Conservation (phyloP, 2,329 filamentous ascomycete species). For the Rhytidhysteron rufulum region DNA sequence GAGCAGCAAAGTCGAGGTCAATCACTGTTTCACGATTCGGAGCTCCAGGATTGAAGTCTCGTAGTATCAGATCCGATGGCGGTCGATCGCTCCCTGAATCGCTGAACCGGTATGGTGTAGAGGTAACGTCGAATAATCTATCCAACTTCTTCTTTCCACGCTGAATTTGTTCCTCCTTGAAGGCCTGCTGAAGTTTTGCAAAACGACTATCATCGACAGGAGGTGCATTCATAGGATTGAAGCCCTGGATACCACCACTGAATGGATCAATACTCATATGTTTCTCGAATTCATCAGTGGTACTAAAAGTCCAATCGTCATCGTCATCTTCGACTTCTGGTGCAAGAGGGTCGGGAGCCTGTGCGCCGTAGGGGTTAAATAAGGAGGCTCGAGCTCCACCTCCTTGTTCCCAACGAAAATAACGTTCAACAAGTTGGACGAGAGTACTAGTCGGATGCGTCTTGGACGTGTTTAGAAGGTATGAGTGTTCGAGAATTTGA, state of each 20-base stretch:
- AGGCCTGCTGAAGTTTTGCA: conserved; percentile 43
- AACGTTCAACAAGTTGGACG: conserved; percentile 64
- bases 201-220: conserved; percentile 26
- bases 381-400: conserved; percentile 67
- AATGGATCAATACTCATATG: conserved; percentile 45
- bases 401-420: conserved; percentile 70
- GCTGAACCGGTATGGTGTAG: conserved; percentile 57
- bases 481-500: conserved; percentile 65
- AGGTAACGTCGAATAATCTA: conserved; percentile 54
- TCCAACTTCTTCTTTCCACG: conserved; percentile 55
- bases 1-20: conserved; percentile 54
- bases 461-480: conserved; percentile 60
- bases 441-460: conserved; percentile 63
- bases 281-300: conserved; percentile 58
- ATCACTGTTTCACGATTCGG: conserved; percentile 51
- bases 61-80: conserved; percentile 54
- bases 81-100: conserved; percentile 47
- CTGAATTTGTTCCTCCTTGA: conserved; percentile 55
- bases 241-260: conserved; percentile 26
- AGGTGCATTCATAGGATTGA: conserved; percentile 38
- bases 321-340: conserved; percentile 39
- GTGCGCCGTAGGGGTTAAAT: conserved; percentile 58
- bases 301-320: conserved; percentile 64
- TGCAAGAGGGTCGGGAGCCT: conserved; percentile 50
- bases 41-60: conserved; percentile 39